Evolutionary conservation across 768 basidiomycete genomes (phyloP).

Genomic region (Porpolomopsis calyptriformis): DNA sequence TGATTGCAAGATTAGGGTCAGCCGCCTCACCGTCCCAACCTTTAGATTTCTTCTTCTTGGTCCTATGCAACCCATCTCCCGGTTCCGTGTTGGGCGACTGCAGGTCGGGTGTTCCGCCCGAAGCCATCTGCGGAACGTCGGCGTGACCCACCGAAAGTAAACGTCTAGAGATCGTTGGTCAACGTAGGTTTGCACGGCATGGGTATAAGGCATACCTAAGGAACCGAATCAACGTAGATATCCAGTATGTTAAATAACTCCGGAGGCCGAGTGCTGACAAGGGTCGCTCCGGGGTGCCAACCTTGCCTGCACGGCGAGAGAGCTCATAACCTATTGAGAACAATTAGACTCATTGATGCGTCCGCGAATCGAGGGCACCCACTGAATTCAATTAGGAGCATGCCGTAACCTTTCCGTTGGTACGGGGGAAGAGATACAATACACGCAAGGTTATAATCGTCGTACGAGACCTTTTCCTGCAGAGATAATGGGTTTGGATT

Average conservation of each 20-base stretch:
- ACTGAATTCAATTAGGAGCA: constrained; percentile 98
- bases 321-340: constrained; percentile 73
- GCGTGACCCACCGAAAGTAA: constrained; percentile 53
- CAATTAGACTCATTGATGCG: too few relatives aligned
- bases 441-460: constrained; percentile 95
- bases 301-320: constrained; percentile 64
- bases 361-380: constrained; percentile 19
- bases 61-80: constrained; percentile 21
- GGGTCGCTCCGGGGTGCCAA: constrained; percentile 91
- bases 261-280: constrained; percentile 87
- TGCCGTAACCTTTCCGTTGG: constrained; percentile 83
- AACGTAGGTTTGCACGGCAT: not conserved
- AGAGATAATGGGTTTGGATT: not conserved
- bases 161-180: constrained; percentile 25
- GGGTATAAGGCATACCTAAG: constrained; percentile 41
- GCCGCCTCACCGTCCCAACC: constrained; percentile 67
- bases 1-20: constrained; percentile 22
- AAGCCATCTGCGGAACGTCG: constrained; percentile 35
- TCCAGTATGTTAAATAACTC: constrained; percentile 86
- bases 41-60: constrained; percentile 44
- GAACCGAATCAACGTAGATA: constrained; percentile 73
- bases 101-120: constrained; percentile 34
- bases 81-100: constrained; percentile 26
- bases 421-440: constrained; percentile 93
- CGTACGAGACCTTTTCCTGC: constrained; percentile 91